phyloP scores from a whole-genome alignment of 2,329 filamentous ascomycete species.

The Xylaria sp. region DNA sequence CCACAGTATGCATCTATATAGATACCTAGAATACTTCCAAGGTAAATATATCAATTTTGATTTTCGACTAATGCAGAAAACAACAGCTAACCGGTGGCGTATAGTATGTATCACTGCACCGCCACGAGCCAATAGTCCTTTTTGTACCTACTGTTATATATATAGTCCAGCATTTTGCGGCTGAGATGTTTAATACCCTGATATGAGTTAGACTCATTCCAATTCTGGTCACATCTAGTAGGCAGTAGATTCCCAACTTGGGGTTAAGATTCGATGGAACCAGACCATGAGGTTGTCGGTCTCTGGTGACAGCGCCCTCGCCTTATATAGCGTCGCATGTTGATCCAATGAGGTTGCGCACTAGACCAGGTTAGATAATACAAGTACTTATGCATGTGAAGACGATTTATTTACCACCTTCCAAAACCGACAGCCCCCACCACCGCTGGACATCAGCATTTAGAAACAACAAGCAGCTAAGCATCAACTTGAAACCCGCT shows the following conservation, averaged over 20 bases:
- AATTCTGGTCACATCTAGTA: not conserved
- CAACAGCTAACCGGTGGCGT: too few species aligned
- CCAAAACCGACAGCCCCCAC: slow-evolving; percentile 17
- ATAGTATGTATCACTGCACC: too few species aligned
- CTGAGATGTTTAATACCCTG: not conserved
- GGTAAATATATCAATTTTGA: too few species aligned
- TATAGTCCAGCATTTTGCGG: not conserved
- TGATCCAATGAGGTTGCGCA: not conserved
- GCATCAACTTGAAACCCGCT: slow-evolving; percentile 25
- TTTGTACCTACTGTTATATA: not conserved
- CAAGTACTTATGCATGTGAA: not conserved
- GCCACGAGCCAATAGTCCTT: too few species aligned
- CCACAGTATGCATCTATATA: too few species aligned
- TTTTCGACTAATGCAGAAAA: too few species aligned
- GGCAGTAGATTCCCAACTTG: not conserved
- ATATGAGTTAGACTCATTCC: not conserved
- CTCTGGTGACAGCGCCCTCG: not conserved
- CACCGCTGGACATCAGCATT: slow-evolving; percentile 13
- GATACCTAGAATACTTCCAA: too few species aligned
- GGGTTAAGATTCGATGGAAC: not conserved
- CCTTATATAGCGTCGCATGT: slow-evolving; percentile 2
- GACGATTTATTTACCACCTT: slow-evolving; percentile 21
- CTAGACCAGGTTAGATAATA: too few species aligned
- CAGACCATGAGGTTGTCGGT: not conserved
- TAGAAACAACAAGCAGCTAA: not conserved